Conservation (phyloP, 306 rosid species). For the Hippophae tibetana region DNA sequence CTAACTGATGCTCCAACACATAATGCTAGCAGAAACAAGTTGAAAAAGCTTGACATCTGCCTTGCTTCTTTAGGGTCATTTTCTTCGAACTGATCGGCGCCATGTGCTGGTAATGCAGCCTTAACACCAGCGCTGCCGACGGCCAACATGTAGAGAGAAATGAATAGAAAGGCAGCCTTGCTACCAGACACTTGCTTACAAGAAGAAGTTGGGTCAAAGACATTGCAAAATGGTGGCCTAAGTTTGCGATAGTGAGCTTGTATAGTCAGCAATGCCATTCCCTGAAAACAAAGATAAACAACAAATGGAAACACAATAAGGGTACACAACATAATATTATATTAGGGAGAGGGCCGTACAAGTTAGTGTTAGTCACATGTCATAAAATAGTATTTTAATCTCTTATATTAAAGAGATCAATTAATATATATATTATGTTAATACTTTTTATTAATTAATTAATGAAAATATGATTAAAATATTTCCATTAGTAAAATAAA, state of each 20-base stretch:
- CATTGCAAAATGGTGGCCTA: constrained; percentile 55
- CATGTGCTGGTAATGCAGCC: constrained; percentile 65
- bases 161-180: constrained; percentile 45
- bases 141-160: constrained; percentile 61
- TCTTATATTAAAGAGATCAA: no score
- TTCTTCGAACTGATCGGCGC: constrained; percentile 73
- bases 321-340: no score
- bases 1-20: constrained; percentile 52
- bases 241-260: constrained; percentile 52
- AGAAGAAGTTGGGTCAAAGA: constrained; percentile 16
- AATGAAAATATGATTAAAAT: no score
- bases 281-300: constrained; percentile 24
- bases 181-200: constrained; percentile 36
- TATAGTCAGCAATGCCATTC: constrained; percentile 44
- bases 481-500: no score
- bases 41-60: constrained; percentile 67
- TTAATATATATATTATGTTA: no score
- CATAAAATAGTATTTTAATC: no score
- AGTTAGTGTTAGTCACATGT: no score
- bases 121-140: constrained; percentile 68
- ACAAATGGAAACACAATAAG: no score
- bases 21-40: constrained; percentile 72
- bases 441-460: no score
- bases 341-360: no score
- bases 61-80: constrained; percentile 53